Conservation (phyloP, 345 rosid genomes). For the Gossypium turneri region DNA sequence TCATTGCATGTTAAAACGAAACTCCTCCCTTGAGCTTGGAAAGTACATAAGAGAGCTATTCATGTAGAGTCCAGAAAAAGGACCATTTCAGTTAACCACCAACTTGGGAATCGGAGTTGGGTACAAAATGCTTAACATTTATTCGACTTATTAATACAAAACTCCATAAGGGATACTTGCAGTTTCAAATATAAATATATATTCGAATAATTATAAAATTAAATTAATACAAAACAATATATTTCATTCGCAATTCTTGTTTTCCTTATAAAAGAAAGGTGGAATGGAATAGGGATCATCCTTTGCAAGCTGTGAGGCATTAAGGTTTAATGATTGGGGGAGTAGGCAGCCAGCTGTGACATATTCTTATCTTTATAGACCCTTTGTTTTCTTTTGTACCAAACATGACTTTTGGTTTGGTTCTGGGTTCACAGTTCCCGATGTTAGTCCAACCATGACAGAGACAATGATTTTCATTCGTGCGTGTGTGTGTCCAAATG, state of each 20-base stretch:
- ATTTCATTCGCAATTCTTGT: too few species aligned
- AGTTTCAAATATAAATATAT: too few species aligned
- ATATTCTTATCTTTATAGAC: not conserved
- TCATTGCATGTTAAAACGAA: not conserved
- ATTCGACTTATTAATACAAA: too few species aligned
- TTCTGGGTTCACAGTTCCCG: too few species aligned
- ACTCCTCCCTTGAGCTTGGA: not conserved
- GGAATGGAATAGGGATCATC: not conserved
- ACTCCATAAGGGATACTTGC: too few species aligned
- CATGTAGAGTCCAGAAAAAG: not conserved
- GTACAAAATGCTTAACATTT: not conserved
- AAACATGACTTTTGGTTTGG: not conserved
- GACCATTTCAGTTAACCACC: not conserved
- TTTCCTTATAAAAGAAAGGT: not conserved
- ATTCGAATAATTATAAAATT: too few species aligned
- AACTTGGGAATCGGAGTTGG: not conserved
- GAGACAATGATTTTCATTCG: constrained; percentile 1
- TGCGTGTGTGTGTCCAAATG: not conserved
- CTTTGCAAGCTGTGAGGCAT: constrained; percentile 4
- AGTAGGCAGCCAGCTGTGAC: not conserved
- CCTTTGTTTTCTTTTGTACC: not conserved
- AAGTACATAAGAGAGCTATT: not conserved
- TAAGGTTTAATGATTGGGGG: not conserved
- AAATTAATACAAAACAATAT: too few species aligned
- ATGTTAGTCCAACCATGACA: not conserved